These are phyloP conservation scores for Lepidium aucheri DNA, from an alignment of 345 rosid species.

Conservation along the genomic window DNA sequence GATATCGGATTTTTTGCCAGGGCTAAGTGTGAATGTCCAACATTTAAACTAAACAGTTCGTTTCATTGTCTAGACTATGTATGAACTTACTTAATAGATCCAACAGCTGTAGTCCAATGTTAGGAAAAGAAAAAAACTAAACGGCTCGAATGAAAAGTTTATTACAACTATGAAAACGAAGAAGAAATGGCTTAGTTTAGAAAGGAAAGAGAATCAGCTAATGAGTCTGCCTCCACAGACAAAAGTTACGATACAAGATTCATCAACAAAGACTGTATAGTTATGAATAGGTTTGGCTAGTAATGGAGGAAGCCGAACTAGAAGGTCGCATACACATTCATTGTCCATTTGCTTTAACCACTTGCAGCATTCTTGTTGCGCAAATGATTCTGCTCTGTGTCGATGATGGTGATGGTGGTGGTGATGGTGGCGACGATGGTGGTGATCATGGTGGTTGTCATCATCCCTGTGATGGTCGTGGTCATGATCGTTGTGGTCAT, in stretches of 20 bases:
- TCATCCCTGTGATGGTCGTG: slow-evolving; percentile 1
- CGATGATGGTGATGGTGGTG: slow-evolving; percentile 17
- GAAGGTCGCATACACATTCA: slow-evolving; percentile 70
- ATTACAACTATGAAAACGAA: slow-evolving; percentile 8
- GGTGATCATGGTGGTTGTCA: background rate
- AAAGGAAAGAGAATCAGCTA: slow-evolving; percentile 13
- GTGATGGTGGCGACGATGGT: background rate
- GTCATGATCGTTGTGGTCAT: background rate
- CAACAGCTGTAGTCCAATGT: too few species aligned
- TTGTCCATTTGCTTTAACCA: slow-evolving; percentile 65
- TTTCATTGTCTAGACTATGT: too few species aligned
- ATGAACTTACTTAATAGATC: too few species aligned
- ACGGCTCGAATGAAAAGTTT: background rate
- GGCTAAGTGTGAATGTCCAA: too few species aligned
- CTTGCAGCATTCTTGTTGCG: slow-evolving; percentile 54
- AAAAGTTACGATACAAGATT: slow-evolving; percentile 47
- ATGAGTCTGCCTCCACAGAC: slow-evolving; percentile 45
- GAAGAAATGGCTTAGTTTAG: slow-evolving; percentile 4
- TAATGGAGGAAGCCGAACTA: slow-evolving; percentile 65
- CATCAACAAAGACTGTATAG: slow-evolving; percentile 44
- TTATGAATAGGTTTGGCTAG: slow-evolving; percentile 57
- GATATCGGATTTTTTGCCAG: too few species aligned
- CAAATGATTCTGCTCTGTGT: slow-evolving; percentile 16
- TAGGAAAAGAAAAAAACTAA: too few species aligned
- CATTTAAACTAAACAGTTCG: too few species aligned